Conservation (phyloP, 2,329 filamentous ascomycete species). For the Pseudohalonectria lignicola region DNA sequence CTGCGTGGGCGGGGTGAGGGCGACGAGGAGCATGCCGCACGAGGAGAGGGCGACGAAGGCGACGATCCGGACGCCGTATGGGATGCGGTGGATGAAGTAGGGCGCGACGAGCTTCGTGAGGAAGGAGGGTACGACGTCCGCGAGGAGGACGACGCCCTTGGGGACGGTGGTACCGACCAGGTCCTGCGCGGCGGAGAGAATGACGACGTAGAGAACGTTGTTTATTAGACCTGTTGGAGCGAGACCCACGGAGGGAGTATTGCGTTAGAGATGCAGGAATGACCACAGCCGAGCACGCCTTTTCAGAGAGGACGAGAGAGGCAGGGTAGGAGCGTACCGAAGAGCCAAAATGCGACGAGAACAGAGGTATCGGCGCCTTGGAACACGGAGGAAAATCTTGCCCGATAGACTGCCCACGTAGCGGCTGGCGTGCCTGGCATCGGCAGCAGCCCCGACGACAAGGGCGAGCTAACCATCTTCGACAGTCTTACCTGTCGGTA, state of each 20-base stretch:
- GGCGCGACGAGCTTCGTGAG: conserved; percentile 78
- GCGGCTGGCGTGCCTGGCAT: conserved; percentile 48
- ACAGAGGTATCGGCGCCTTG: conserved; percentile 60
- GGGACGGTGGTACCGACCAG: conserved; percentile 80
- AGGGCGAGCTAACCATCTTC: conserved; percentile 27
- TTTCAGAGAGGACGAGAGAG: not conserved
- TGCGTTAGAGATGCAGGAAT: no score
- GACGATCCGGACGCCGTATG: conserved; percentile 66
- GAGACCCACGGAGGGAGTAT: not conserved
- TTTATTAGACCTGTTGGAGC: conserved; percentile 73
- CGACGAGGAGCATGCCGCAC: conserved; percentile 82
- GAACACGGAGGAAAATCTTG: conserved; percentile 52
- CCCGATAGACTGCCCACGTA: conserved; percentile 64
- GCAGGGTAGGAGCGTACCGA: conserved; percentile 48
- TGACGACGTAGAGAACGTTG: conserved; percentile 95
- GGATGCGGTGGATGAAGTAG: conserved; percentile 84
- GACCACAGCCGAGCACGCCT: no score
- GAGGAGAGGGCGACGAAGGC: conserved; percentile 66
- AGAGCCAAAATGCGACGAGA: conserved; percentile 80
- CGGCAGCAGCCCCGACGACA: conserved; percentile 37
- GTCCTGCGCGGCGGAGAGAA: conserved; percentile 89
- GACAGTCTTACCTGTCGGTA: no score
- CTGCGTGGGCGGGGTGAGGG: conserved; percentile 56
- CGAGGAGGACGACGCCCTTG: conserved; percentile 85
- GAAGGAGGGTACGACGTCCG: conserved; percentile 86